Percentiles rank a stretch among this genome's conserved stretches.
These are phyloP conservation scores for Geotrichum candidum DNA, from an alignment of 1,139 yeast genomes.

Conservation along the genomic window DNA sequence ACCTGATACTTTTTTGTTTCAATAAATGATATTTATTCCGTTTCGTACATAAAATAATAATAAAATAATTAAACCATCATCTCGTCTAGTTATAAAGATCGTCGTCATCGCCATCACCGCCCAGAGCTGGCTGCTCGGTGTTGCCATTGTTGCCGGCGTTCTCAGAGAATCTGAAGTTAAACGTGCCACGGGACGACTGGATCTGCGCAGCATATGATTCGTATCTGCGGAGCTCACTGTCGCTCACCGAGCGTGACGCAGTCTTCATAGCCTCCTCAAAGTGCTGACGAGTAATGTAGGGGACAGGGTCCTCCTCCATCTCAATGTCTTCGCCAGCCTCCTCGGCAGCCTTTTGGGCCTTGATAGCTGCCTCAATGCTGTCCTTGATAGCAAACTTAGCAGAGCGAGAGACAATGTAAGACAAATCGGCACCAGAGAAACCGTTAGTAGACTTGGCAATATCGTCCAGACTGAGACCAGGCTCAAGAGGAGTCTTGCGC, in stretches of 20 bases:
- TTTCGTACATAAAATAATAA: not conserved
- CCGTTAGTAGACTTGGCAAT: slow-evolving; percentile 93
- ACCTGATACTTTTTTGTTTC: no score
- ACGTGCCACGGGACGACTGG: slow-evolving; percentile 86
- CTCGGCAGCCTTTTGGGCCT: slow-evolving; percentile 44
- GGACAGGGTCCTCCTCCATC: slow-evolving; percentile 84
- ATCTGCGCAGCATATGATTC: slow-evolving; percentile 98
- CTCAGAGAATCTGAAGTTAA: slow-evolving; percentile 40
- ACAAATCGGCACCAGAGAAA: slow-evolving; percentile 98
- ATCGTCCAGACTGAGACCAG: slow-evolving; percentile 81
- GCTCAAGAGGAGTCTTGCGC: slow-evolving; percentile 97
- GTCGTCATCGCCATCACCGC: slow-evolving; percentile 83
- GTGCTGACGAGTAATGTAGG: slow-evolving; percentile 85
- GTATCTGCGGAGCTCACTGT: slow-evolving; percentile 95
- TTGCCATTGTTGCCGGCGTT: slow-evolving; percentile 45
- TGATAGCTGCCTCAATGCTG: slow-evolving; percentile 72
- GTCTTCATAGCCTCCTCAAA: slow-evolving; percentile 99
- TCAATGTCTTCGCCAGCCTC: slow-evolving; percentile 55
- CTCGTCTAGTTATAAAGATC: slow-evolving; percentile 70
- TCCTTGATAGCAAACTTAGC: slow-evolving; percentile 99
- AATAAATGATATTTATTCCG: not conserved
- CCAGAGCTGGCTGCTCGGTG: slow-evolving; percentile 50
- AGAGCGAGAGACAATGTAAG: slow-evolving; percentile 94
- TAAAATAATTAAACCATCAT: not conserved
- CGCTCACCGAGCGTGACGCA: slow-evolving; percentile 94